Evolutionary conservation across 495 filamentous ascomycete species (phyloP), one percentile per base, ranked within the genome.

Genomic region (Annulohypoxylon stygium): DNA sequence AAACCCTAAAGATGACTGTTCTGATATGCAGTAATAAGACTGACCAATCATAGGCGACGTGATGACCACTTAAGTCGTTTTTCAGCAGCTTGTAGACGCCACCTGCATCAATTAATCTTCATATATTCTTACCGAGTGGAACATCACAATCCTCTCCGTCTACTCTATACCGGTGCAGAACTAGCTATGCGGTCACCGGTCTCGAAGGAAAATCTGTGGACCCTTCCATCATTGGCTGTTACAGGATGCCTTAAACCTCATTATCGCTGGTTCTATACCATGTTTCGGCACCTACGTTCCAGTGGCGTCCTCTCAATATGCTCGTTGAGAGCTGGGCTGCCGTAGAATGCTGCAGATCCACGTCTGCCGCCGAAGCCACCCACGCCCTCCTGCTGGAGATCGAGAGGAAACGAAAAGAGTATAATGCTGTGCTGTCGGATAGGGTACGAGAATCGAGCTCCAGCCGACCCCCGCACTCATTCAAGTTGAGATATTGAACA

Each of bases 191-290:
- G 6, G 55, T 65, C 59, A 34, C 53, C 68, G 61, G 45, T 61
- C 7, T 16, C 39, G 41, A 45, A 18, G 54, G 7, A 45, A 43
- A 51, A 26, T 54, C 18, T 45, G 43, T 34, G 20, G 18, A 16
- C 25, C 41, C 60, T 33, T n/a, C 10, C 4, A n/a, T 60, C 53
- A 70, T 65, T 70, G 68, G 68, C 61, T 65, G 23, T 51, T 12
- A 12, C 20, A 33, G 41, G 8, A 55, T 18, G 26, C 39, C 25
- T 12, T 23, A n/a, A 20, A 37, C 12, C 37, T 41, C 33, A 45
- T 50, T 51, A 41, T 60, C 5, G 14, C 33, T 23, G 7, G 4
- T 33, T 26, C 30, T 36, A 10, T 67, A 33, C 55, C n/a, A 11
- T 47, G 3, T 37, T 60, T 67, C 65, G 48, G 65, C 65, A 60